A percentile compares a stretch with the other conserved stretches of the same genome.
Evolutionary conservation across 176 grass and related monocot species (phyloP).

Genomic region (Hyparrhenia diplandra): DNA sequence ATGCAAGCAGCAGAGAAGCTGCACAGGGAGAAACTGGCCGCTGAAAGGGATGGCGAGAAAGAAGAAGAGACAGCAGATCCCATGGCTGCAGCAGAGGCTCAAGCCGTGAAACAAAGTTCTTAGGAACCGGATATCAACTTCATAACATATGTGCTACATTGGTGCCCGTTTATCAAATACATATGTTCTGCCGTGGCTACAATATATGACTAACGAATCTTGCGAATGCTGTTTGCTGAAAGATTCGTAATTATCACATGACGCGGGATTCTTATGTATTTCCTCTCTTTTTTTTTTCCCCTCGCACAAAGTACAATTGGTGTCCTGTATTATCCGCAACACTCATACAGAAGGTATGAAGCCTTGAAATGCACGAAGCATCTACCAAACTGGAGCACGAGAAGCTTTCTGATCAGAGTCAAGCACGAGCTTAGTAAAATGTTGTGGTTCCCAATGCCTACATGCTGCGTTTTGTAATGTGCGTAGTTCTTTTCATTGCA

Average conservation of each 20-base stretch:
- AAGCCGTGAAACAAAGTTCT: slow-evolving; percentile 50
- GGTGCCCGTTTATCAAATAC: slow-evolving; percentile 15
- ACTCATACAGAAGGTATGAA: background rate
- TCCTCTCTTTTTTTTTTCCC: no score
- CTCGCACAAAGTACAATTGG: background rate
- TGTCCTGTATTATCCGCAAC: background rate
- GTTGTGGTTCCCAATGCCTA: no score
- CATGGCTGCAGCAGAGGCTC: slow-evolving; percentile 64
- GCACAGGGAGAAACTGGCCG: slow-evolving; percentile 67
- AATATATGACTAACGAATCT: background rate
- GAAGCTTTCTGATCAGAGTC: no score
- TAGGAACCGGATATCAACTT: background rate
- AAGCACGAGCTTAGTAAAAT: no score
- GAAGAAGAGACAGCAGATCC: slow-evolving; percentile 72
- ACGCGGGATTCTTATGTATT: no score
- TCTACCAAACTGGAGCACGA: background rate
- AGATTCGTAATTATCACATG: no score
- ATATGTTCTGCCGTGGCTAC: background rate
- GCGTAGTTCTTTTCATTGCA: no score
- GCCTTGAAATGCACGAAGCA: no score
- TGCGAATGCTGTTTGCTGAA: no score
- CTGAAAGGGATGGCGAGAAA: slow-evolving; percentile 85
- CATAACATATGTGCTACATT: slow-evolving; percentile 24
- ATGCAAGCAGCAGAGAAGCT: slow-evolving; percentile 90
- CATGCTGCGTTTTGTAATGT: no score